phyloP scores from a whole-genome alignment of 345 rosid genomes.

The Psidium friedrichsthalianum region DNA sequence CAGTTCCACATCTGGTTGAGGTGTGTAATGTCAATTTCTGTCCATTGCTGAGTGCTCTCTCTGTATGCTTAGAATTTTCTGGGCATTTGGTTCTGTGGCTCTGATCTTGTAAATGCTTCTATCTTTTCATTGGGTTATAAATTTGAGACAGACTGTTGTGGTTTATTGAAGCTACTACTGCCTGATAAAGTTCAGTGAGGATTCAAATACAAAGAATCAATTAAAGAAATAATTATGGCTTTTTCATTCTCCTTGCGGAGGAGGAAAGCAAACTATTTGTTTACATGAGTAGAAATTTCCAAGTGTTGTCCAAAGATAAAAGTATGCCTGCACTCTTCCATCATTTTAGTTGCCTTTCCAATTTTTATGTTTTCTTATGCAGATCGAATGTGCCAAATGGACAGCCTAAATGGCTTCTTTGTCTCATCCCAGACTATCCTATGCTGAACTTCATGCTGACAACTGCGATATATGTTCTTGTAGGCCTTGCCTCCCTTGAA shows the following conservation, averaged over 20 bases:
- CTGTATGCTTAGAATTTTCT: not conserved
- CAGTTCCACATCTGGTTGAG: constrained; percentile 99
- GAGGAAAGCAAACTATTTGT: not conserved
- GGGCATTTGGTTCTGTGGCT: not conserved
- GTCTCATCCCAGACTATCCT: constrained; percentile 79
- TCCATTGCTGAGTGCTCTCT: not conserved
- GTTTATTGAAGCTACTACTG: not conserved
- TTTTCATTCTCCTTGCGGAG: not conserved
- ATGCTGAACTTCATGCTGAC: constrained; percentile 92
- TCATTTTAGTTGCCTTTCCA: not conserved
- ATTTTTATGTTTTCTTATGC: constrained; percentile 6
- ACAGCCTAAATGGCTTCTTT: constrained; percentile 98
- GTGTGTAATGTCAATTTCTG: constrained; percentile 22
- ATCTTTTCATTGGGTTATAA: not conserved
- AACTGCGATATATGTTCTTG: constrained; percentile 75
- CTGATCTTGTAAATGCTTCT: not conserved
- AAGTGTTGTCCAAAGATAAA: not conserved
- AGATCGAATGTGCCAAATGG: constrained; percentile 83
- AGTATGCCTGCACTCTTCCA: not conserved
- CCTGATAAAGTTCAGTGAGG: not conserved
- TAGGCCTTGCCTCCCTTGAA: constrained; percentile 15
- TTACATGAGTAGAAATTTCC: not conserved
- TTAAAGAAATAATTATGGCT: not conserved
- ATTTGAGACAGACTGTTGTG: not conserved
- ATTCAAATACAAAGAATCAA: not conserved